Base-by-base conservation (phyloP, 768 basidiomycete species). In the Crucibulum laeve region DNA sequence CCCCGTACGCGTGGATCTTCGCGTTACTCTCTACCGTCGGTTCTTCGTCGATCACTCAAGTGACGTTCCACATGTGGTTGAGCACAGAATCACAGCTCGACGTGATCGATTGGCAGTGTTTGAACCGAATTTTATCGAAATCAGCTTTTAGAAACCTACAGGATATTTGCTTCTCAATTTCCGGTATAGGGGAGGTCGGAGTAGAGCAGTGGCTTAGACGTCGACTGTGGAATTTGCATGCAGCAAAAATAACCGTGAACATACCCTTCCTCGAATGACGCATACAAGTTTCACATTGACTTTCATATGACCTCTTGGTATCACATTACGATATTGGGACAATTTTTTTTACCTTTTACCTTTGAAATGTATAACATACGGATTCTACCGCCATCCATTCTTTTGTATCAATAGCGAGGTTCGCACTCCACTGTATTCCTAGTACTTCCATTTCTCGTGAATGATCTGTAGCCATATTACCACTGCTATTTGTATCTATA, bases 81-180 rank as follows among this genome's bases (percentile, higher is more conserved):
- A 63, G 63, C 22, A 49, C 53, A 14, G 62, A 67, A 47, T 33
- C 35, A 13, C 62, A 68, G 43, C 55, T 68, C 10, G 58, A 65
- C 39, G 30, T 49, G 30, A 48, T 68, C 28, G 53, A 65, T 38
- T 68, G 68, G 67, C 10, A 34, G 13, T 47, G 40, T n/a, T 40
- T 68, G 30, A 54, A 45, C 18, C 18, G 21, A 0, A 38, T 62
- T 10, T 51, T 70, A 10, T 21, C 10, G 14, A 35, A 42, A 8
- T 46, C 51, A 11, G 26, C 35, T 13, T 47, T 53, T 21, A 19
- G 43, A 1, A 42, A 43, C 25, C 39, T 63, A 10, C 39, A 46
- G 11, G 41, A 38, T 18, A 34, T 67, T 10, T 44, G 46, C 18
- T 62, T 65, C 34, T 43, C 42, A n/a, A 55, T 66, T n/a, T 52